Evolutionary conservation across 495 filamentous ascomycete genomes (phyloP).

Genomic region (Chaetomium tenue): DNA sequence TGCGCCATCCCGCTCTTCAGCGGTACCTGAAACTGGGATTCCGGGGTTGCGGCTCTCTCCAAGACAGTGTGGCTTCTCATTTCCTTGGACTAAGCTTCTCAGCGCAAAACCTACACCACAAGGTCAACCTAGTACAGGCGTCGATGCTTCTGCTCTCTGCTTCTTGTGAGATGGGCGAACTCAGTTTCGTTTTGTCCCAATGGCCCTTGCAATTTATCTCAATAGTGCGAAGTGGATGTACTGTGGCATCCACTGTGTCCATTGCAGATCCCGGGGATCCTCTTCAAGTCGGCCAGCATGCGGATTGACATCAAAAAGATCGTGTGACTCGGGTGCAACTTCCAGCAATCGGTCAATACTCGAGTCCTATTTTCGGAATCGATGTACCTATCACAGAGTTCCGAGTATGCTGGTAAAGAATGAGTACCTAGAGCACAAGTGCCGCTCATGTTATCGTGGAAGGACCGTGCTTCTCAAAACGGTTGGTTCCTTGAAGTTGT

Average conservation of each 20-base stretch:
- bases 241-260: conserved; percentile 15
- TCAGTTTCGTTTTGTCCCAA: too few species aligned
- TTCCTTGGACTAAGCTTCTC: background rate
- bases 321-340: conserved; percentile 1
- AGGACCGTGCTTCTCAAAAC: background rate
- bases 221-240: background rate
- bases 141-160: background rate
- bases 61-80: background rate
- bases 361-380: conserved; percentile 1
- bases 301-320: background rate
- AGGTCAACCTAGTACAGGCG: background rate
- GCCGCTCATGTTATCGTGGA: background rate
- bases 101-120: too few species aligned
- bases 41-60: background rate
- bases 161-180: background rate
- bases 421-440: too few species aligned
- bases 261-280: conserved; percentile 13
- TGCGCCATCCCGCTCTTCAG: conserved; percentile 5
- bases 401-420: background rate
- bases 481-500: background rate
- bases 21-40: background rate
- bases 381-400: background rate
- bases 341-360: background rate
- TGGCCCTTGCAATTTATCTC: background rate
- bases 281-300: background rate